Evolutionary conservation across 1,284 basidiomycete genomes (phyloP).

Genomic region (Marasmius oreades): DNA sequence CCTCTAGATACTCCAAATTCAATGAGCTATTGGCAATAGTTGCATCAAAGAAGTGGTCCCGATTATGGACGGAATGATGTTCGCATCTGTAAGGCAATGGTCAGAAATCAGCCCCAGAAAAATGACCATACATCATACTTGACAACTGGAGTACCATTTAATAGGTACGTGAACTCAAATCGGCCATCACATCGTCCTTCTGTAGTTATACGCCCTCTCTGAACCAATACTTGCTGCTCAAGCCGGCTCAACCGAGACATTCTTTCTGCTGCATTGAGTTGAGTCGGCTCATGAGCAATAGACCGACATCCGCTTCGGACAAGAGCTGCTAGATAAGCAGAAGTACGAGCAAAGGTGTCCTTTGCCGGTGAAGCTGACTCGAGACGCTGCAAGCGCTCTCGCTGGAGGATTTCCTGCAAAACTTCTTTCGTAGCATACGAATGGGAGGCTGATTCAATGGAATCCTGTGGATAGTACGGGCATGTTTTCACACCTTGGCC

Average conservation of each 20-base stretch:
- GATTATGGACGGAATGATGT: slow-evolving; percentile 11
- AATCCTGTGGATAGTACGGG: slow-evolving; percentile 6
- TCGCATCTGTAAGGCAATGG: slow-evolving; percentile 16
- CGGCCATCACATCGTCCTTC: slow-evolving; percentile 12
- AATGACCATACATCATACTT: background rate
- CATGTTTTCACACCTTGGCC: slow-evolving; percentile 21
- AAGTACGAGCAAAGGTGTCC: slow-evolving; percentile 6
- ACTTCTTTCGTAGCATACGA: slow-evolving; percentile 9
- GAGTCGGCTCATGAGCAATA: background rate
- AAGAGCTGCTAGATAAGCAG: slow-evolving; percentile 5
- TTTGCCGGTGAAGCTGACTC: background rate
- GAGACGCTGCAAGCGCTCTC: background rate
- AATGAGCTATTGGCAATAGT: slow-evolving; percentile 13
- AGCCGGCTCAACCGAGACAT: background rate
- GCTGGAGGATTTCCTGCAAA: slow-evolving; percentile 6
- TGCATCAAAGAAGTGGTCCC: slow-evolving; percentile 17
- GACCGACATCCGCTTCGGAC: slow-evolving; percentile 1
- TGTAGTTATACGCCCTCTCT: background rate
- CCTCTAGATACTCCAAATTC: slow-evolving; percentile 21
- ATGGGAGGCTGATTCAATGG: slow-evolving; percentile 8
- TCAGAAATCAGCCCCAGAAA: no score
- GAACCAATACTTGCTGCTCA: background rate
- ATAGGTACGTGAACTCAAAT: slow-evolving; percentile 9
- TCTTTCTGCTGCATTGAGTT: background rate
- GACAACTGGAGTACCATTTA: slow-evolving; percentile 6